These are phyloP conservation scores for Leccinum ochraceum DNA, from an alignment of 768 basidiomycete species.

Conservation along the genomic window DNA sequence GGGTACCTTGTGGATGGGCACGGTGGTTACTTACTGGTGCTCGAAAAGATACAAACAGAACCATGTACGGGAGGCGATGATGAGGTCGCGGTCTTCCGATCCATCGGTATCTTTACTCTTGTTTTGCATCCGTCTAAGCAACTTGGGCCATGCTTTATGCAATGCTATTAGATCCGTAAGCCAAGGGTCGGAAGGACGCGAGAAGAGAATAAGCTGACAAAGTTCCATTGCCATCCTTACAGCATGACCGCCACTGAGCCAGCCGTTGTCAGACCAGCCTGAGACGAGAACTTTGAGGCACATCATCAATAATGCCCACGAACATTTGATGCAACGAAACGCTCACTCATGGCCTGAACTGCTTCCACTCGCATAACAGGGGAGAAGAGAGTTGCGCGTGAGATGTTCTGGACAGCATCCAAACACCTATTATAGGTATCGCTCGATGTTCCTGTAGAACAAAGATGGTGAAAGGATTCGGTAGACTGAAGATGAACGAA, in stretches of 20 bases:
- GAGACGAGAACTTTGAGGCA: slow-evolving; percentile 76
- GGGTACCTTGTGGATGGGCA: not conserved
- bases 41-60: slow-evolving; percentile 93
- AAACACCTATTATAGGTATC: slow-evolving; percentile 72
- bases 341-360: slow-evolving; percentile 90
- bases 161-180: slow-evolving; percentile 52
- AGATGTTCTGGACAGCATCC: slow-evolving; percentile 85
- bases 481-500: slow-evolving; percentile 33
- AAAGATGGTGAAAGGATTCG: slow-evolving; percentile 12
- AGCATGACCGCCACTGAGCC: slow-evolving; percentile 94
- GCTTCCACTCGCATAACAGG: slow-evolving; percentile 85
- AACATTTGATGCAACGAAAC: not conserved
- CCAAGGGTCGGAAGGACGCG: not conserved
- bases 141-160: slow-evolving; percentile 88
- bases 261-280: slow-evolving; percentile 95
- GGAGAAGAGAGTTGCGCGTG: slow-evolving; percentile 83
- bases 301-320: slow-evolving; percentile 3
- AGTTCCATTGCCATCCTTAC: slow-evolving; percentile 96
- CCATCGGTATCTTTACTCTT: slow-evolving; percentile 49
- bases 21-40: slow-evolving; percentile 68
- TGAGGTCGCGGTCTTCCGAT: slow-evolving; percentile 72
- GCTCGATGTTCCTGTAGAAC: slow-evolving; percentile 62
- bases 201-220: slow-evolving; percentile 48
- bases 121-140: slow-evolving; percentile 75
- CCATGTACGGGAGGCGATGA: slow-evolving; percentile 86